Evolutionary conservation across 768 basidiomycete species (phyloP).

Genomic region (Trametes sanguinea): DNA sequence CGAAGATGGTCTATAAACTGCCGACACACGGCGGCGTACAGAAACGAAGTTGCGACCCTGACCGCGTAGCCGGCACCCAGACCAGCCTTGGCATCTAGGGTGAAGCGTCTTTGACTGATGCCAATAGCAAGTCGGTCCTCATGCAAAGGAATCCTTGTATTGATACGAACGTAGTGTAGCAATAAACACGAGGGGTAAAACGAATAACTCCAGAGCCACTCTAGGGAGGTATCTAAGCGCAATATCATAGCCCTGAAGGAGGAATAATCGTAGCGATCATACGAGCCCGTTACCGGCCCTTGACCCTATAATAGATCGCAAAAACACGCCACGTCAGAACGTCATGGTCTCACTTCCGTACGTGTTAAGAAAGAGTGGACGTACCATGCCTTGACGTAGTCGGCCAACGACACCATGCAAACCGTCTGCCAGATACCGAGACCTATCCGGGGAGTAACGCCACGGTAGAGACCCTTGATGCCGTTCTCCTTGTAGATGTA

Average conservation of each 20-base stretch:
- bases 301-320: constrained; percentile 8
- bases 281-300: constrained; percentile 1
- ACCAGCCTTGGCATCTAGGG: no score
- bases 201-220: constrained; percentile 1
- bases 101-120: no score
- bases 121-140: not conserved
- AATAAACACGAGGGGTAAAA: constrained; percentile 11
- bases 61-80: no score
- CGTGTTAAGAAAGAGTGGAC: constrained; percentile 14
- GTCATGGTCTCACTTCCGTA: no score
- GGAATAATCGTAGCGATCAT: not conserved
- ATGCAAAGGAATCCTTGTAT: constrained; percentile 8
- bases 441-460: constrained; percentile 95
- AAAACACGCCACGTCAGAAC: not conserved
- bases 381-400: constrained; percentile 89
- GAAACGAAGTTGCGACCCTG: no score
- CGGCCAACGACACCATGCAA: constrained; percentile 98
- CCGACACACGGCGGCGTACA: no score
- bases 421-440: constrained; percentile 97
- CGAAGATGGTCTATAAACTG: no score
- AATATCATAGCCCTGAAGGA: not conserved
- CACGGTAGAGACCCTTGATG: constrained; percentile 93
- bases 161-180: constrained; percentile 19
- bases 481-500: constrained; percentile 98
- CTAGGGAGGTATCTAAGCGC: constrained; percentile 17